Evolutionary conservation across 78 protist genomes (phyloP), one percentile per base, ranked within the genome.

Genomic region (Pigoraptor vietnamica): DNA sequence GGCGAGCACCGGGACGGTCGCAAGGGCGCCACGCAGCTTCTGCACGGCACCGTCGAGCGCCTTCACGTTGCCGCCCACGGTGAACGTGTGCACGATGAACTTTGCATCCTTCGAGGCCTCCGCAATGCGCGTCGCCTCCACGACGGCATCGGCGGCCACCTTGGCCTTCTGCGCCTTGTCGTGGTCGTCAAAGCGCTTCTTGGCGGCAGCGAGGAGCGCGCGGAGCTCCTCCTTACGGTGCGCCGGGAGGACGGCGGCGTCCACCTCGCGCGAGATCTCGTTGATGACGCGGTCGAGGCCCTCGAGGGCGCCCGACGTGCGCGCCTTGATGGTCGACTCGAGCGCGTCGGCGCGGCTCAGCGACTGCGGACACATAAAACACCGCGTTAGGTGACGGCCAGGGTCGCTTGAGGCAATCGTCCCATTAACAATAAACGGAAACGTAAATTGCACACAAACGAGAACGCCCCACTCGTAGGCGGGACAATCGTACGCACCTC

Each of bases 141-240:
- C 25, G 38, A 34, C 87, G 25, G 87, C 37, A 34, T 29, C 38
- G 9, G 87, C 25, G 35, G 87, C 24, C 37, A n/a, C 10, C 37
- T 40, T 89, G 9, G 90, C 93, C 25, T 81, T 9, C 32, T 23
- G 34, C 6, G 56, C 81, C 37, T 82, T 39, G 67, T 82, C 89
- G 24, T 10, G 23, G 67, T 90, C 89, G 39, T 2, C 37, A 10
- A 24, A 24, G 35, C 39, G 33, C 81, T 83, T 36, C 81, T 81
- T 81, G 56, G 25, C 35, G 24, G 6, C 36, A 23, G 33, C 24
- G n/a, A 87, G 36, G 21, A 1, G 81, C 39, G 29, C 88, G 79
- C 89, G 91, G 37, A 93, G 9, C 90, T 24, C 37, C 25, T 55
- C 90, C 93, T 93, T 91, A 83, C 25, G 40, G 37, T 39, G 39